Base-by-base conservation (phyloP, 202 grass and related monocot genomes). In the Hordeum pubiflorum region DNA sequence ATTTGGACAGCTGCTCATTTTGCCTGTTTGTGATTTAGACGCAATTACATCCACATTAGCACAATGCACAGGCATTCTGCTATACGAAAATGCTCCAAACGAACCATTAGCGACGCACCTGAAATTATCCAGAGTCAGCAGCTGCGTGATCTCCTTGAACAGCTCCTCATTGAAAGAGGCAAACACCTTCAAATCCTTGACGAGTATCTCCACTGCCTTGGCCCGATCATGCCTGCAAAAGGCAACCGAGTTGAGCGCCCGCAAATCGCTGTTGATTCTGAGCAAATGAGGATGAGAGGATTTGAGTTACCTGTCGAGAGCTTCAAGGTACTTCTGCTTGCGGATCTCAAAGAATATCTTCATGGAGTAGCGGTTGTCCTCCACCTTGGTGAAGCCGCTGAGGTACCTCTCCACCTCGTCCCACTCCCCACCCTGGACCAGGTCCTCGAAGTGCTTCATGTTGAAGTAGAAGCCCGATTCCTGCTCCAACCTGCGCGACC, bases 341-440 rank as follows among this genome's bases (percentile, higher is more conserved):
- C 94, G 89, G 78, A 97, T 97, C 88, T 97, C 92, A 27, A 97
- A 97, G 81, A 94, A 97, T 37, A 97, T 97, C 84, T 97, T 97
- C 94, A 97, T 89, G 84, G 94, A 97, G 83, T 93, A 89, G 75
- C 90, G 86, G 72, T 97, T 97, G 79, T 97, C 94, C 79, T 92
- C 89, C 8, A 97, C 89, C 87, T 94, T 97, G 41, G 89, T 97
- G 87, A 97, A 97, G 37, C 94, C 91, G 56, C 91, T 89, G 52
- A 97, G 91, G 85, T 97, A 97, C 68, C 32, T 89, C 86, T 97
- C 94, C 14, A 94, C 94, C 80, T 97, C 94, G 23, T 94, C 94
- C 94, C 94, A 97, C 72, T 97, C 91, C 20, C 94, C 94, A 32
- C 84, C 89, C 67, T 92, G 92, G 57, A 97, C 91, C 65, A 91